Conservation (phyloP, 2,329 filamentous ascomycete species). For the Ophiognomonia clavigignenti-juglandacearum region DNA sequence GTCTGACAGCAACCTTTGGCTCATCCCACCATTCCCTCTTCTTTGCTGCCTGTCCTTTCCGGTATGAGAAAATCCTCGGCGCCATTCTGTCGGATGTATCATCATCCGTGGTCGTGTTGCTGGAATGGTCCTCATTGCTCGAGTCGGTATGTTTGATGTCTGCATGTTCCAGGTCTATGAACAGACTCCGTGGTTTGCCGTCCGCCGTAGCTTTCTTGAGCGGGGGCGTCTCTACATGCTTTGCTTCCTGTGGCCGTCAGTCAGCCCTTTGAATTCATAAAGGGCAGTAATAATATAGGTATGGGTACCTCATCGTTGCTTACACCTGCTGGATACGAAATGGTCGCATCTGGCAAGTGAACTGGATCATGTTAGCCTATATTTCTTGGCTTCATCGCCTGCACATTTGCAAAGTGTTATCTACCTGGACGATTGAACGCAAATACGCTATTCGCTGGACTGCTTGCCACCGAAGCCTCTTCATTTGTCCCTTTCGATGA, state of each 20-base stretch:
- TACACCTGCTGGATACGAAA: conserved; percentile 14
- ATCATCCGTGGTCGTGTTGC: not conserved
- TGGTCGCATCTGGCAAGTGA: not conserved
- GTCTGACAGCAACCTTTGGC: conserved; percentile 18
- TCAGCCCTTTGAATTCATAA: not conserved
- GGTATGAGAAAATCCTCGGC: not conserved
- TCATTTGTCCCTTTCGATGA: not conserved
- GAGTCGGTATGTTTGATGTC: not conserved
- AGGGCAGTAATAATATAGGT: not conserved
- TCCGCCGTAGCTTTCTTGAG: not conserved
- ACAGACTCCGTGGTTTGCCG: conserved; percentile 4
- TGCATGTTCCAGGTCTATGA: conserved; percentile 2
- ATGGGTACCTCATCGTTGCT: not conserved
- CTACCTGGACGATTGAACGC: conserved; percentile 5
- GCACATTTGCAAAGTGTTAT: not conserved
- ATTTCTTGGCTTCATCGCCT: not conserved
- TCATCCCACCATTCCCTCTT: conserved; percentile 29
- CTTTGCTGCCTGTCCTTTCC: not conserved
- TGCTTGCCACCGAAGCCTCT: not conserved
- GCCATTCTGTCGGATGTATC: not conserved
- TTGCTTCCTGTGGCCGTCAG: conserved; percentile 4
- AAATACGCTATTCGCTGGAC: not conserved
- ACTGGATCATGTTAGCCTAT: not conserved
- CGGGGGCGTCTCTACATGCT: not conserved
- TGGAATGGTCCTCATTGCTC: not conserved